A percentile compares a stretch with the other conserved stretches of the same genome.
phyloP scores from a whole-genome alignment of 768 basidiomycete genomes.

The Lactarius sanguifluus region DNA sequence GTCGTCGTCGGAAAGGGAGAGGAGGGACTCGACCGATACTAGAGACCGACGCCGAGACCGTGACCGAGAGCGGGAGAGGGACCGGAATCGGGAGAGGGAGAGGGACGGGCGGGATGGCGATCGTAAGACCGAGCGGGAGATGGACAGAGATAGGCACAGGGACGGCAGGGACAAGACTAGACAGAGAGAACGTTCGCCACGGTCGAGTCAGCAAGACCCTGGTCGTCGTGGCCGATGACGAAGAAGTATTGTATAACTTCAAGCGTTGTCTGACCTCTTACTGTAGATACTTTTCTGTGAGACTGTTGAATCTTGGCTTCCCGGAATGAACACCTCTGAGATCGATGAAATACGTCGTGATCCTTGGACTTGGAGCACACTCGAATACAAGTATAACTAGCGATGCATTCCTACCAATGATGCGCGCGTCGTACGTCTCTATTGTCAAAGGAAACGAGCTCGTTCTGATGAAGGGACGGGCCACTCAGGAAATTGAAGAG shows the following conservation, averaged over 20 bases:
- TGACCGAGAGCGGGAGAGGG: conserved; percentile 8
- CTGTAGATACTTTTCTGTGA: background rate
- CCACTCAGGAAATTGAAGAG: conserved; percentile 8
- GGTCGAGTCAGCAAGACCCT: conserved; percentile 16
- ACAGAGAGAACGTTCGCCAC: conserved; percentile 17
- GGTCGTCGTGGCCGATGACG: conserved; percentile 11
- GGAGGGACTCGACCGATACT: background rate
- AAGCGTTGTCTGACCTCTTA: background rate
- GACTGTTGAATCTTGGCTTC: background rate
- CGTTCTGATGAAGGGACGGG: conserved; percentile 36
- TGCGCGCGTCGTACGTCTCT: conserved; percentile 40
- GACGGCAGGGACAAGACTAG: conserved; percentile 6
- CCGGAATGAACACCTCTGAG: no score
- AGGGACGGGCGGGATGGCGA: conserved; percentile 12
- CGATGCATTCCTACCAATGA: conserved; percentile 46
- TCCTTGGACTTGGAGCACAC: conserved; percentile 43
- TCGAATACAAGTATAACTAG: conserved; percentile 37
- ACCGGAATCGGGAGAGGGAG: conserved; percentile 5
- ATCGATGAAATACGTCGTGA: no score
- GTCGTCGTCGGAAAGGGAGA: conserved; percentile 10
- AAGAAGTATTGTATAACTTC: background rate
- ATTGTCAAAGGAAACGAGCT: conserved; percentile 26
- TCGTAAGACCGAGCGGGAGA: conserved; percentile 32
- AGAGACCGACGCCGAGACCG: conserved; percentile 2
- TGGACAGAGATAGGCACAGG: conserved; percentile 14